A percentile compares a stretch with the other conserved stretches of the same genome.
phyloP scores from a whole-genome alignment of 2,329 filamentous ascomycete species.

The Amesomyces nigricolor region DNA sequence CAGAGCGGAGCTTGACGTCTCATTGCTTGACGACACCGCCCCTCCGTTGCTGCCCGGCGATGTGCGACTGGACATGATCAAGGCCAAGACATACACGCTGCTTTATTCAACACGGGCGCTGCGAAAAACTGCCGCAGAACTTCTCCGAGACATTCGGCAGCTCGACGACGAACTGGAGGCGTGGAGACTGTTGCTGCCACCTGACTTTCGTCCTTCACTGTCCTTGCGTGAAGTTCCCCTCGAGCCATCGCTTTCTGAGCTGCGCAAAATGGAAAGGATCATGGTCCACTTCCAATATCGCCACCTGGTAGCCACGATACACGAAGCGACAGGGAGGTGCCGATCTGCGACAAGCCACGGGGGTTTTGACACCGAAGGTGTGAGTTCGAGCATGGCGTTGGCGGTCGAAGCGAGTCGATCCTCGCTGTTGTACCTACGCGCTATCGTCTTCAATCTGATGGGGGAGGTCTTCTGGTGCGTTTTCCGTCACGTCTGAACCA shows the following conservation, averaged over 20 bases:
- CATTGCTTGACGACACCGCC: constrained; percentile 24
- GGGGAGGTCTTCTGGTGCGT: constrained; percentile 47
- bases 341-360: constrained; percentile 34
- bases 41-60: constrained; percentile 41
- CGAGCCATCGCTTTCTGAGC: background rate
- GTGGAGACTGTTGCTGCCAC: constrained; percentile 47
- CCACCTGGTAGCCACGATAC: constrained; percentile 49
- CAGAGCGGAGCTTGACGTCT: constrained; percentile 4
- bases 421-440: constrained; percentile 44
- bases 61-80: constrained; percentile 45
- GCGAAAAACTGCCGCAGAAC: constrained; percentile 48
- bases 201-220: constrained; percentile 41
- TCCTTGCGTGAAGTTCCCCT: constrained; percentile 31
- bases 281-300: constrained; percentile 52
- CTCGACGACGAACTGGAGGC: constrained; percentile 51
- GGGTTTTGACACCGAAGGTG: constrained; percentile 37
- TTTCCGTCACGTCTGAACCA: background rate
- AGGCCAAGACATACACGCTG: constrained; percentile 42
- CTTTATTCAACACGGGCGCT: constrained; percentile 46
- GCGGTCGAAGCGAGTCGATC: constrained; percentile 52
- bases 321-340: constrained; percentile 49
- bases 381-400: constrained; percentile 48
- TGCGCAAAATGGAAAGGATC: constrained; percentile 38
- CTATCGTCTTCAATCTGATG: constrained; percentile 38
- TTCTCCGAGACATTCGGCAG: constrained; percentile 50